phyloP scores from a whole-genome alignment of 2,329 filamentous ascomycete genomes.

The Verticillium zaregamsianum region DNA sequence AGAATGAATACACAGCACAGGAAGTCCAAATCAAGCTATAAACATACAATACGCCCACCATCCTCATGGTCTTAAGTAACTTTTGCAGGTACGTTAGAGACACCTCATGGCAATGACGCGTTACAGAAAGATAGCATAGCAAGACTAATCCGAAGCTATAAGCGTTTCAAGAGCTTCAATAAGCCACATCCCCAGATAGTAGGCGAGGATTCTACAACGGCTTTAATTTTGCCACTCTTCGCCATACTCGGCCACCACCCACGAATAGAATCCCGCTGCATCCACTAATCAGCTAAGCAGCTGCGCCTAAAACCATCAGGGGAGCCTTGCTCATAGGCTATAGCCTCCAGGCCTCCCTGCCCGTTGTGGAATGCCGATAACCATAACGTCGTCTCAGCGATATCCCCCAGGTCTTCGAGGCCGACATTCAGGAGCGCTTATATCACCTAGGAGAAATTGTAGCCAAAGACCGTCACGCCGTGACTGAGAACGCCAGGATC shows the following conservation, averaged over 20 bases:
- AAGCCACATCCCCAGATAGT: too few species aligned
- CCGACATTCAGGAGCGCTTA: conserved; percentile 82
- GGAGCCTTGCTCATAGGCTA: neutral
- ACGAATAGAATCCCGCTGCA: conserved; percentile 82
- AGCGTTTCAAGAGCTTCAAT: too few species aligned
- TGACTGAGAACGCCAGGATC: conserved; percentile 77
- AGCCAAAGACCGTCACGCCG: conserved; percentile 69
- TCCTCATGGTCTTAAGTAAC: too few species aligned
- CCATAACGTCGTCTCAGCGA: conserved; percentile 80
- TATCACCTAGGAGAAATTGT: conserved; percentile 83
- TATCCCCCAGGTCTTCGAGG: conserved; percentile 68
- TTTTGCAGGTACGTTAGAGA: too few species aligned
- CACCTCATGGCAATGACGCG: too few species aligned
- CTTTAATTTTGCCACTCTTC: conserved; percentile 40
- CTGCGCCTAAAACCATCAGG: conserved; percentile 55
- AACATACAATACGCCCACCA: too few species aligned
- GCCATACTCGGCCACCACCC: conserved; percentile 69
- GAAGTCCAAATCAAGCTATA: too few species aligned
- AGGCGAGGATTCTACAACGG: too few species aligned
- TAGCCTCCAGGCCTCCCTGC: neutral
- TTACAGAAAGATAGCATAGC: too few species aligned
- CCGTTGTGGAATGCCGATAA: conserved; percentile 81
- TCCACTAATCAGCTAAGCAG: conserved; percentile 68
- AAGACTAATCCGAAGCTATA: too few species aligned
- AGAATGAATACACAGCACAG: too few species aligned